Evolutionary conservation across 306 rosid species (phyloP), one percentile per base, ranked within the genome.

Genomic region (Sesbania bispinosa): DNA sequence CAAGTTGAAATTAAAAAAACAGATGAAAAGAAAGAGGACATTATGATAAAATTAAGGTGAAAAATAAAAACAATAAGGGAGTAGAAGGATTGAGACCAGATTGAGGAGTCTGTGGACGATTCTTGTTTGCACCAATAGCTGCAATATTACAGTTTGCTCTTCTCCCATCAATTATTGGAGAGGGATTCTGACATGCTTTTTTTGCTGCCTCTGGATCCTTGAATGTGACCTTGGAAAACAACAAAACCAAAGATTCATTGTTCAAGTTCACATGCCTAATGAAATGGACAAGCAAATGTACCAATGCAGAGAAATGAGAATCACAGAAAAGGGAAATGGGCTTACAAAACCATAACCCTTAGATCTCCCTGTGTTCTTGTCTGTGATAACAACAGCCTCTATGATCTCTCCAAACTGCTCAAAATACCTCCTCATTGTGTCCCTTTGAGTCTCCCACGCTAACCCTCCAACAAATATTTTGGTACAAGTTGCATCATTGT

Each of bases 261-360:
- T 67, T 46, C 6, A 60, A 46, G 60, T 75, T 78, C 79, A 78
- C 29, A 61, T 46, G 69, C 10, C 10, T n/a, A 24, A 64, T 32
- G 21, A 62, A 58, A 33, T n/a, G 53, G 61, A 67, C 2, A 60
- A 19, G 46, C 43, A 38, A 21, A 59, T 26, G 16, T 14, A 38
- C 15, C 36, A 51, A 50, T 41, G 23, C 23, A 71, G 10, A 58
- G 13, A 53, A 42, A 24, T 46, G 29, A 21, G 6, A 61, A 33
- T 23, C 20, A 38, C 8, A 16, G 41, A 18, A 72, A 60, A 58
- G 52, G 18, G 11, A 71, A 82, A 57, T 42, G n/a, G 0, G 53
- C 92, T 83, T 93, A 93, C 98, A 87, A 93, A 93, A 72, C 98
- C 98, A 54, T 93, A 93, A 26, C 98, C 98, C 81, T 93, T 93